Conservation (phyloP, 1,284 basidiomycete species). For the Macrocystidia cucumis region DNA sequence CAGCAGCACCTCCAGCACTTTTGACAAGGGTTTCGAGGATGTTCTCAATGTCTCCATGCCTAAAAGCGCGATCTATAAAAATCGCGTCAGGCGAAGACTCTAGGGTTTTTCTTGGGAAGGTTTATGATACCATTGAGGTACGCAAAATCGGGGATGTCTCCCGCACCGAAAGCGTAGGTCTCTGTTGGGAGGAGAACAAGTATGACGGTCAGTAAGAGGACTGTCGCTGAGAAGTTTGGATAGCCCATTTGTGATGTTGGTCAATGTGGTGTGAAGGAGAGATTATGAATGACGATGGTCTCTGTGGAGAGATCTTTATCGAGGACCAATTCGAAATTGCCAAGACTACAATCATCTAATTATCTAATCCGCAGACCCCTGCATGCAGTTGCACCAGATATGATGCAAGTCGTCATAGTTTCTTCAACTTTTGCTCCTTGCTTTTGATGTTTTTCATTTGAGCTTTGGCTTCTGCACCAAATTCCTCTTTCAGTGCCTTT, state of each 20-base stretch:
- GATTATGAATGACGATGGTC: slow-evolving; percentile 3
- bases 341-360: not conserved
- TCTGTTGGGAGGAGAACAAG: slow-evolving; percentile 37
- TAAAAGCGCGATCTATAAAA: slow-evolving; percentile 62
- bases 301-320: slow-evolving; percentile 11
- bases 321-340: slow-evolving; percentile 3
- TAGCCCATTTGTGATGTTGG: slow-evolving; percentile 15
- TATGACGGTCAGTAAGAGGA: slow-evolving; percentile 36
- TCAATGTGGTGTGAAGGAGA: slow-evolving; percentile 3
- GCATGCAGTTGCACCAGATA: slow-evolving; percentile 1
- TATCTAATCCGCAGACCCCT: no score
- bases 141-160: slow-evolving; percentile 55
- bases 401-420: slow-evolving; percentile 26
- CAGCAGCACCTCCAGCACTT: slow-evolving; percentile 36
- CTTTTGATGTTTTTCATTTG: slow-evolving; percentile 54
- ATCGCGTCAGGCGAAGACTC: slow-evolving; percentile 5
- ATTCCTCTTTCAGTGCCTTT: slow-evolving; percentile 73
- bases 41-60: slow-evolving; percentile 70
- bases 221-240: slow-evolving; percentile 23
- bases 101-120: not conserved
- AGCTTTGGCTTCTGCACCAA: slow-evolving; percentile 65
- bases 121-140: slow-evolving; percentile 49
- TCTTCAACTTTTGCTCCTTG: slow-evolving; percentile 35
- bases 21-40: slow-evolving; percentile 53
- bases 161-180: slow-evolving; percentile 50